These are phyloP conservation scores for Astrothelium macrocarpum DNA, from an alignment of 495 filamentous ascomycete genomes.

Conservation along the genomic window DNA sequence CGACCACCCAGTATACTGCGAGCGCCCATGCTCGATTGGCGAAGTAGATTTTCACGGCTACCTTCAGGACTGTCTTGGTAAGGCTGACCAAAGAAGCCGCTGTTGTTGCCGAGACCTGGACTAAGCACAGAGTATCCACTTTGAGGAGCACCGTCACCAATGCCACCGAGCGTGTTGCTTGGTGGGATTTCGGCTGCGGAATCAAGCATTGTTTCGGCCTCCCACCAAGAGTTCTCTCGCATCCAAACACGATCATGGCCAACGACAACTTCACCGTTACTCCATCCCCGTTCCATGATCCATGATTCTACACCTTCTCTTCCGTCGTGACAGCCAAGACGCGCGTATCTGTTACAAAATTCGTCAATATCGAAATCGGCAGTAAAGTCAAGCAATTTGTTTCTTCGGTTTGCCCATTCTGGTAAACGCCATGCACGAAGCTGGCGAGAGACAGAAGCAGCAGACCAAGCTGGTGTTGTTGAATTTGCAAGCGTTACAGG, in stretches of 20 bases:
- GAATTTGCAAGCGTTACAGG: slow-evolving; percentile 58
- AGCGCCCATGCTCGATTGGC: slow-evolving; percentile 47
- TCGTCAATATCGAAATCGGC: slow-evolving; percentile 94
- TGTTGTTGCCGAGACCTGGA: slow-evolving; percentile 46
- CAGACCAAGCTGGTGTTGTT: slow-evolving; percentile 71
- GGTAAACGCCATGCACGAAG: slow-evolving; percentile 84
- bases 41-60: slow-evolving; percentile 63
- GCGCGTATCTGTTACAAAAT: slow-evolving; percentile 70
- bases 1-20: slow-evolving; percentile 51
- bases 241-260: slow-evolving; percentile 92
- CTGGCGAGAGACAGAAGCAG: slow-evolving; percentile 82
- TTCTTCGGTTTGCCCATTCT: slow-evolving; percentile 91
- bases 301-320: slow-evolving; percentile 90
- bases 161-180: slow-evolving; percentile 42
- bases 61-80: slow-evolving; percentile 54
- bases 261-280: slow-evolving; percentile 89
- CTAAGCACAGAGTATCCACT: slow-evolving; percentile 51
- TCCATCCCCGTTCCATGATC: slow-evolving; percentile 94
- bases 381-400: slow-evolving; percentile 90
- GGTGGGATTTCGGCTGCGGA: slow-evolving; percentile 40
- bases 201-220: slow-evolving; percentile 93
- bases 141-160: slow-evolving; percentile 41
- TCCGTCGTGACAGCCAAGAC: slow-evolving; percentile 81
- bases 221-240: slow-evolving; percentile 91
- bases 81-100: slow-evolving; percentile 58